A percentile compares a stretch with the other conserved stretches of the same genome.
Evolutionary conservation across 2,329 filamentous ascomycete genomes (phyloP).

Genomic region (Cercospora sp.): DNA sequence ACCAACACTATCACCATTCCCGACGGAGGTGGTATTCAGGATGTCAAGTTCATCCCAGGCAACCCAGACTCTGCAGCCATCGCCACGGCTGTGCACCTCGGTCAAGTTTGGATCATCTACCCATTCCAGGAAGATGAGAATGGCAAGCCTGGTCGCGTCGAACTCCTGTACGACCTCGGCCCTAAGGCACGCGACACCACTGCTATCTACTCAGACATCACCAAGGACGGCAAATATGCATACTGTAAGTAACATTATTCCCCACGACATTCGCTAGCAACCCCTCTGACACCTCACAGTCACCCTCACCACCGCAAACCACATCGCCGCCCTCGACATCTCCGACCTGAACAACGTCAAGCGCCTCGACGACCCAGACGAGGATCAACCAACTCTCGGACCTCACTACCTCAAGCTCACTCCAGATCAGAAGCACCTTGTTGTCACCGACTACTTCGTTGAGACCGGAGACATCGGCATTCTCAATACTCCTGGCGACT

Average conservation of each 20-base stretch:
- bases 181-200: background rate
- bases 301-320: background rate
- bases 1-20: background rate
- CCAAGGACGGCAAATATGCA: background rate
- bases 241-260: background rate
- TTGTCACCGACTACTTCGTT: slow-evolving; percentile 67
- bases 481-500: slow-evolving; percentile 62
- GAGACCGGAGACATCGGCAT: slow-evolving; percentile 59
- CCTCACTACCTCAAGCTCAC: slow-evolving; percentile 66
- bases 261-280: background rate
- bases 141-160: background rate
- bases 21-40: background rate
- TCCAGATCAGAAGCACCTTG: slow-evolving; percentile 63
- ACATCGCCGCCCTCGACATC: background rate
- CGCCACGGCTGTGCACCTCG: background rate
- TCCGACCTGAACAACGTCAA: slow-evolving; percentile 57
- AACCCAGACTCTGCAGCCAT: background rate
- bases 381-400: slow-evolving; percentile 59
- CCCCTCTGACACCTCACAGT: background rate
- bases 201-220: background rate
- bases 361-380: slow-evolving; percentile 61
- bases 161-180: background rate
- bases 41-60: background rate
- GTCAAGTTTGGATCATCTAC: background rate
- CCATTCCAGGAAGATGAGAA: background rate